Conservation (phyloP, 345 rosid genomes). For the Brassica nigra region DNA sequence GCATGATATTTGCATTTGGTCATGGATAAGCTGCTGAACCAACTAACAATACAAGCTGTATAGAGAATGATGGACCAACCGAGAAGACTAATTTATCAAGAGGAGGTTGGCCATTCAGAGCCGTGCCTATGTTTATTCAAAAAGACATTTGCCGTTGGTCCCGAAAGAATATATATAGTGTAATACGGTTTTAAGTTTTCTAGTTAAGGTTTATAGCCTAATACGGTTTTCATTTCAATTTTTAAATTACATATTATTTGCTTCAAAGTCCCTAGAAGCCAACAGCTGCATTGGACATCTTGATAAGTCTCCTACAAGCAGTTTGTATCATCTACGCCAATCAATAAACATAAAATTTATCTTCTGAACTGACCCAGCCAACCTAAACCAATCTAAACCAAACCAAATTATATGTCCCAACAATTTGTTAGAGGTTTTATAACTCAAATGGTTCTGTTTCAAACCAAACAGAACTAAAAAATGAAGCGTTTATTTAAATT, state of each 20-base stretch:
- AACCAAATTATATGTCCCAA: background rate
- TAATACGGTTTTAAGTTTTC: background rate
- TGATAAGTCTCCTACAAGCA: background rate
- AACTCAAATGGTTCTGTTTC: background rate
- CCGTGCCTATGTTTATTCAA: too few species aligned
- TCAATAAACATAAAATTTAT: background rate
- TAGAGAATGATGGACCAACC: background rate
- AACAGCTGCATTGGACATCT: background rate
- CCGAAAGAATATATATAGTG: too few species aligned
- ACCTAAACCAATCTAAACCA: background rate
- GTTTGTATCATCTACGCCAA: background rate
- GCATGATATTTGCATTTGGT: background rate
- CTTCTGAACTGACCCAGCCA: background rate
- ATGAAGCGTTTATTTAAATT: background rate
- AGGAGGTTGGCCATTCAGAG: background rate
- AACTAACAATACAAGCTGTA: background rate
- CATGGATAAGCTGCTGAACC: background rate
- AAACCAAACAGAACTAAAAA: too few species aligned
- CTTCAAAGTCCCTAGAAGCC: background rate
- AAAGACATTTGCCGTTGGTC: too few species aligned
- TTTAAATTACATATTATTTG: too few species aligned
- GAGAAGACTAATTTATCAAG: background rate
- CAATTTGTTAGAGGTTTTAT: background rate
- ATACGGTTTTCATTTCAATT: background rate
- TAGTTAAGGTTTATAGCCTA: background rate